A percentile compares a stretch with the other conserved stretches of the same genome.
Conservation (phyloP, 345 rosid genomes). For the Lepidium didymum region DNA sequence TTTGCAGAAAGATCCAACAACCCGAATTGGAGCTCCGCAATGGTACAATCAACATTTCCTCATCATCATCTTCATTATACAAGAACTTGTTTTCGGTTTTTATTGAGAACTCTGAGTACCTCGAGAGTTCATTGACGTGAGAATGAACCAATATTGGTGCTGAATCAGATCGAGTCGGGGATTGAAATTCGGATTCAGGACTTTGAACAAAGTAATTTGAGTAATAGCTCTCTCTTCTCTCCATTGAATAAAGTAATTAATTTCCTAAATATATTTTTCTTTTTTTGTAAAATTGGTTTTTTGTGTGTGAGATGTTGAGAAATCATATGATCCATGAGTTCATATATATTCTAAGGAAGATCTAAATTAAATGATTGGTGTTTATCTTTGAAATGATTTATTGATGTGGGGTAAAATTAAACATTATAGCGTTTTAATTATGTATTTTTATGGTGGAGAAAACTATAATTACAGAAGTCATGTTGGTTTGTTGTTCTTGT, state of each 20-base stretch:
- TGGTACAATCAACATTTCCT: constrained; percentile 39
- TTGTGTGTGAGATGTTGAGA: not conserved
- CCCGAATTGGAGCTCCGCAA: constrained; percentile 41
- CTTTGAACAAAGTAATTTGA: constrained; percentile 64
- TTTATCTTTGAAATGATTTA: not conserved
- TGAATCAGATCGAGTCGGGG: constrained; percentile 38
- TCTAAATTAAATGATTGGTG: constrained; percentile 1
- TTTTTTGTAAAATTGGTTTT: not conserved
- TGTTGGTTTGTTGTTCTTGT: constrained; percentile 21
- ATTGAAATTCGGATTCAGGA: constrained; percentile 45
- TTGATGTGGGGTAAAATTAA: constrained; percentile 2
- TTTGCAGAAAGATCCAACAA: constrained; percentile 57
- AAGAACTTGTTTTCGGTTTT: constrained; percentile 41
- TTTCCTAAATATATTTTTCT: constrained; percentile 14
- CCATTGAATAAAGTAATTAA: not conserved
- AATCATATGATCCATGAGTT: not conserved
- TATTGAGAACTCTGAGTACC: constrained; percentile 46
- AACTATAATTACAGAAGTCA: constrained; percentile 27
- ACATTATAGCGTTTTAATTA: not conserved
- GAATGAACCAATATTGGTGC: constrained; percentile 16
- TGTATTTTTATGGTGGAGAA: constrained; percentile 6
- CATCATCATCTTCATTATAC: constrained; percentile 25
- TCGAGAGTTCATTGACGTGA: constrained; percentile 34
- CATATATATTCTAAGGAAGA: constrained; percentile 10
- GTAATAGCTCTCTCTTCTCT: constrained; percentile 40